phyloP scores from a whole-genome alignment of 805 yeast species.

The Candida boidinii region DNA sequence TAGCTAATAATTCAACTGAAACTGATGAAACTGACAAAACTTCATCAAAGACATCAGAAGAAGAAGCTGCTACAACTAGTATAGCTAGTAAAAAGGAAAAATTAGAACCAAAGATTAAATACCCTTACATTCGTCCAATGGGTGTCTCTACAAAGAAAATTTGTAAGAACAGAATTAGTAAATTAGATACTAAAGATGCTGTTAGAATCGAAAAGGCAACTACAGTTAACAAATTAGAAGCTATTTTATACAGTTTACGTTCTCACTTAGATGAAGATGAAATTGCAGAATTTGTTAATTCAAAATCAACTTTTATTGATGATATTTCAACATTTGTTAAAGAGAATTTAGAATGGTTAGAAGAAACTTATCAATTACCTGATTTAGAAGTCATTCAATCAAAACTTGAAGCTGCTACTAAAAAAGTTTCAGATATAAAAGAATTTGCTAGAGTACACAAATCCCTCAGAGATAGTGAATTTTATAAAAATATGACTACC shows the following conservation, averaged over 20 bases:
- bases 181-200: slow-evolving; percentile 46
- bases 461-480: too few species aligned
- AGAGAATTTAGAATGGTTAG: slow-evolving; percentile 68
- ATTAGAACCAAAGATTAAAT: slow-evolving; percentile 19
- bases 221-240: slow-evolving; percentile 62
- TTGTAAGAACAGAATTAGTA: slow-evolving; percentile 39
- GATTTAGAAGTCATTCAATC: slow-evolving; percentile 27
- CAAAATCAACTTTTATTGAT: slow-evolving; percentile 31
- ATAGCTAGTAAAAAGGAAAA: slow-evolving; percentile 13
- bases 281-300: slow-evolving; percentile 26
- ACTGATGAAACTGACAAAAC: slow-evolving; percentile 6
- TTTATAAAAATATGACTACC: slow-evolving; percentile 29
- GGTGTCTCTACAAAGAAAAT: slow-evolving; percentile 37
- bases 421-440: too few species aligned
- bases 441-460: too few species aligned
- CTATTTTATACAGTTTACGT: slow-evolving; percentile 62
- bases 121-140: slow-evolving; percentile 37
- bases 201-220: slow-evolving; percentile 47
- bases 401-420: slow-evolving; percentile 23
- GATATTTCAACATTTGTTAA: slow-evolving; percentile 28
- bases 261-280: slow-evolving; percentile 49
- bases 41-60: slow-evolving; percentile 6
- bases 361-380: too few species aligned
- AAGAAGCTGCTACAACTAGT: slow-evolving; percentile 9
- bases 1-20: slow-evolving; percentile 2